Base-by-base conservation (phyloP, 2,329 filamentous ascomycete species). In the Colletotrichum acutatum region DNA sequence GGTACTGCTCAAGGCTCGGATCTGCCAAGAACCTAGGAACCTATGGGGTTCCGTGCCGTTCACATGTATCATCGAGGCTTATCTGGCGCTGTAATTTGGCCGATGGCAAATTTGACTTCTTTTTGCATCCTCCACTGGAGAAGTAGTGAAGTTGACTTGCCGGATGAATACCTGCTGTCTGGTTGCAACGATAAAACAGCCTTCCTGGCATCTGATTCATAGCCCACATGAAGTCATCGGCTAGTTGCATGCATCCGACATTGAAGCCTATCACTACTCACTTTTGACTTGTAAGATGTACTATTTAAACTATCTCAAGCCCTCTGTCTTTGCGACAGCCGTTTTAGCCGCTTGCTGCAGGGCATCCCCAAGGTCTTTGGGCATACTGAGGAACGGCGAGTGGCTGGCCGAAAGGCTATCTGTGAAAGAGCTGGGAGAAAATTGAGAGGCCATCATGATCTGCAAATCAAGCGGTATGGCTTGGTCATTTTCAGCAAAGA, bases 401-500 rank as follows among this genome's bases (percentile, higher is more conserved):
- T 71, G 68, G 34, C 62, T 57, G 3, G 62, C 26, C 22, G 30
- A n/a, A 2, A 71, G 62, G 24, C 42, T 62, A 3, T 69, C 42
- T 7, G 67, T 73, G n/a, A 60, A 74, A 22, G 75, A 76, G 32
- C 74, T 76, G 26, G 75, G 75, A 46, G 77, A 77, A 57, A 76
- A 78, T 53, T 72, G 77, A n/a, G 76, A 77, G 42, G 77, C 77
- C 74, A 79, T 76, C 5, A 68, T 65, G 3, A 74, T 54, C 28
- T 79, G 78, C 1, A 74, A 66, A 0, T 62, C 58, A 3, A 76
- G 37, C 4, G 75, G 68, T 1, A 78, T 22, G 8, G 74, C 78
- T n/a, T 78, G 70, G 62, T 78, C 78, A 0, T 76, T 54, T 4
- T 78, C 76, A 26, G 75, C 75, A n/a, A 76, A 75, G 49, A 79